Evolutionary conservation across 2,329 filamentous ascomycete genomes (phyloP).

Genomic region (Cercospora sojina): DNA sequence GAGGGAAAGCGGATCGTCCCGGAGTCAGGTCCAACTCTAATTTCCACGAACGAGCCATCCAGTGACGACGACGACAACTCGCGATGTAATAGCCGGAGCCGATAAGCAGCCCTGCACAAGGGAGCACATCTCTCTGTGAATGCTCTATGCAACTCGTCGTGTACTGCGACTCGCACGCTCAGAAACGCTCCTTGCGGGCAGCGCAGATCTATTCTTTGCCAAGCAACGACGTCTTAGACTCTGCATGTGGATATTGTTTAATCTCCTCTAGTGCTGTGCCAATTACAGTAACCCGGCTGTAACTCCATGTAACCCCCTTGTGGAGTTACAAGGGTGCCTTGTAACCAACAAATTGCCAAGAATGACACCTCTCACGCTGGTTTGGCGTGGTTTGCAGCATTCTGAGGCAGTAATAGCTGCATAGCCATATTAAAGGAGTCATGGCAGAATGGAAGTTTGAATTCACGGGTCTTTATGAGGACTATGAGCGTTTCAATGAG

Average conservation of each 20-base stretch:
- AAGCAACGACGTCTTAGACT: slow-evolving; percentile 5
- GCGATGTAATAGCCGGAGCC: background rate
- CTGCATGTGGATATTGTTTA: slow-evolving; percentile 8
- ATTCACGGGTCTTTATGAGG: too few relatives aligned
- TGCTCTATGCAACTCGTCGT: background rate
- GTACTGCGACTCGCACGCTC: background rate
- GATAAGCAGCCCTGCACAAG: background rate
- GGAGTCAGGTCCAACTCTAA: slow-evolving; percentile 1
- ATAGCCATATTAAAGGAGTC: too few relatives aligned
- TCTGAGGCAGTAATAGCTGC: too few relatives aligned
- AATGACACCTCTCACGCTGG: too few relatives aligned
- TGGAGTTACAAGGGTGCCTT: too few relatives aligned
- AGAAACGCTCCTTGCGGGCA: background rate
- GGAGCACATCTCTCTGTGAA: background rate
- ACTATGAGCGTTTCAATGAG: too few relatives aligned
- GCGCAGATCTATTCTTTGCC: slow-evolving; percentile 1
- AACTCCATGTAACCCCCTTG: too few relatives aligned
- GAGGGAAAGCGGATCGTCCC: background rate
- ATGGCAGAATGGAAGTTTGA: too few relatives aligned
- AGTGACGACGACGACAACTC: background rate
- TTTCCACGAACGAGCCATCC: slow-evolving; percentile 2
- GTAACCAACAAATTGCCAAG: too few relatives aligned
- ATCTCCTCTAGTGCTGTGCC: too few relatives aligned
- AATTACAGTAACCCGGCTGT: too few relatives aligned
- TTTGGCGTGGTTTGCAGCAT: too few relatives aligned